Evolutionary conservation across 2,329 filamentous ascomycete genomes (phyloP).

Genomic region (Arthrobotrys sphaeroides): DNA sequence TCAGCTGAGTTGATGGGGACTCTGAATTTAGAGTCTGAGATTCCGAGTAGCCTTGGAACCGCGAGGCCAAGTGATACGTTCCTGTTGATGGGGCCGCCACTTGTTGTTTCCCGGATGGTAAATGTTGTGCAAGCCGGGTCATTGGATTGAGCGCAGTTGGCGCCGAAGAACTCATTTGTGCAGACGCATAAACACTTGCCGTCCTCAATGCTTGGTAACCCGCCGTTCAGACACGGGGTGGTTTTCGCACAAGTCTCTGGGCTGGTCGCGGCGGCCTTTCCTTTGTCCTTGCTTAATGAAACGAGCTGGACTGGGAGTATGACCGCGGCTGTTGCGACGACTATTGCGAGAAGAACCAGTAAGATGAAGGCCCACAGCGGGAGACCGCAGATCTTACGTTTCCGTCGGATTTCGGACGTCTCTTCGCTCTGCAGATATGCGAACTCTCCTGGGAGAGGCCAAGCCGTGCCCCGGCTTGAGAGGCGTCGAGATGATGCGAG

Average conservation of each 20-base stretch:
- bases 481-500: constrained; percentile 59
- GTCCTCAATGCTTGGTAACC: constrained; percentile 68
- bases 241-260: constrained; percentile 56
- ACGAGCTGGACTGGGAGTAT: constrained; percentile 77
- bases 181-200: constrained; percentile 85
- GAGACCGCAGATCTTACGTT: constrained; percentile 78
- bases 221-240: constrained; percentile 44
- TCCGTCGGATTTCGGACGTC: constrained; percentile 61
- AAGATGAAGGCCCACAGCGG: constrained; percentile 80
- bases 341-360: constrained; percentile 71
- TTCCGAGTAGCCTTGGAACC: constrained; percentile 76
- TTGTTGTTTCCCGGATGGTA: constrained; percentile 61
- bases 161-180: constrained; percentile 82
- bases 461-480: constrained; percentile 53
- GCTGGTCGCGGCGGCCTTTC: constrained; percentile 58
- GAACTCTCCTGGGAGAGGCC: constrained; percentile 56
- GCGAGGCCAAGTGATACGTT: constrained; percentile 84
- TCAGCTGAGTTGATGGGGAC: constrained; percentile 76
- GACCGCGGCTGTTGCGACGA: constrained; percentile 81
- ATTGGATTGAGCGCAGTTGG: constrained; percentile 66
- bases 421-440: constrained; percentile 61
- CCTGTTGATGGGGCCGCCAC: constrained; percentile 58
- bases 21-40: constrained; percentile 74
- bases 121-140: constrained; percentile 69
- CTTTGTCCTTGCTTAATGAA: constrained; percentile 65